These are phyloP conservation scores for Candida pseudocylindracea DNA, from an alignment of 1,139 yeast genomes.

Conservation along the genomic window DNA sequence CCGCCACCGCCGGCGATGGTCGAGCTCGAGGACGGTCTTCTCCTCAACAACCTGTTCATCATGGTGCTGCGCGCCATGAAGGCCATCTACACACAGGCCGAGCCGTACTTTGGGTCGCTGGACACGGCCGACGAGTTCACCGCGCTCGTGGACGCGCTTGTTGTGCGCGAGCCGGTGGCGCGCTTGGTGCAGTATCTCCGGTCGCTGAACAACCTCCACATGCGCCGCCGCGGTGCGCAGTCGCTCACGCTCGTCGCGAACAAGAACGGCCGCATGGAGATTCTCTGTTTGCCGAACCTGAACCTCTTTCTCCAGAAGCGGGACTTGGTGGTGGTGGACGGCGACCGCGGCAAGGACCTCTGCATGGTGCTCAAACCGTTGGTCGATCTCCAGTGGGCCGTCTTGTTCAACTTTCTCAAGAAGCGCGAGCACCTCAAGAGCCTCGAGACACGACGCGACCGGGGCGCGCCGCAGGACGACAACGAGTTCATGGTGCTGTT, in stretches of 20 bases:
- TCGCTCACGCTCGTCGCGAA: conserved; percentile 24
- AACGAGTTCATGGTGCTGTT: conserved; percentile 23
- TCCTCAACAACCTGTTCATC: conserved; percentile 26
- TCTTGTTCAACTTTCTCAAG: conserved; percentile 51
- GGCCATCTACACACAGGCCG: conserved; percentile 17
- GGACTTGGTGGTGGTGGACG: conserved; percentile 25
- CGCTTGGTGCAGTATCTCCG: conserved; percentile 9
- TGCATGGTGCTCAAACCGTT: conserved; percentile 26
- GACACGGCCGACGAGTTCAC: conserved; percentile 12
- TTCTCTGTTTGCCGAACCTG: conserved; percentile 22
- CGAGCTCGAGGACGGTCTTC: conserved; percentile 32
- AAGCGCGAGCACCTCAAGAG: conserved; percentile 63
- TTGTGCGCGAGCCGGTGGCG: conserved; percentile 10
- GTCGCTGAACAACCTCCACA: conserved; percentile 19
- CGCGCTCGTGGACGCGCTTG: conserved; percentile 12
- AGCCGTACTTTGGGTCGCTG: conserved; percentile 23
- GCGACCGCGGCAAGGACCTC: conserved; percentile 26
- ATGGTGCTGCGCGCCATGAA: conserved; percentile 29
- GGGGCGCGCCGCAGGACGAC: conserved; percentile 9
- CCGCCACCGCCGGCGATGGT: conserved; percentile 3
- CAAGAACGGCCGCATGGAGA: conserved; percentile 35
- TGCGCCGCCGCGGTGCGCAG: conserved; percentile 18
- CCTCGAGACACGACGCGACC: conserved; percentile 17
- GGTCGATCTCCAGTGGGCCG: conserved; percentile 11
- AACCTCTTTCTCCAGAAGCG: conserved; percentile 25